Evolutionary conservation across 345 rosid genomes (phyloP).

Genomic region (Sapria himalayana): DNA sequence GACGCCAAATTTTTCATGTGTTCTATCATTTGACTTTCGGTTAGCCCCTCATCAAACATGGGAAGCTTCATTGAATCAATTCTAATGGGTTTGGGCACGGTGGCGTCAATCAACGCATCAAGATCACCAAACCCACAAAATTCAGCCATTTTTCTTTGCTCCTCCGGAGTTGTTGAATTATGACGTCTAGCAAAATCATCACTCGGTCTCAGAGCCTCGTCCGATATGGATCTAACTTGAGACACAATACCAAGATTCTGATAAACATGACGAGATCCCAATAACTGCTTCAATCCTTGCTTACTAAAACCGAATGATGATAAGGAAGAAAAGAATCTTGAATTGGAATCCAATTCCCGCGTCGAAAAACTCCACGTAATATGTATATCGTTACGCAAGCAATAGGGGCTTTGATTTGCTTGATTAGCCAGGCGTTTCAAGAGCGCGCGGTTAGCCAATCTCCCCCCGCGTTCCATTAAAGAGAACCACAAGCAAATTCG

Average conservation of each 20-base stretch:
- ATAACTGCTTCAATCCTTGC: conserved; percentile 15
- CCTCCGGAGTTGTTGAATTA: conserved; percentile 82
- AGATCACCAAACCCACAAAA: conserved; percentile 50
- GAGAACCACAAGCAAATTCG: no score
- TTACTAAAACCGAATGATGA: conserved; percentile 25
- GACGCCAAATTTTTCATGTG: conserved; percentile 67
- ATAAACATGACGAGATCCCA: conserved; percentile 6
- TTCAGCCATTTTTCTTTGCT: conserved; percentile 56
- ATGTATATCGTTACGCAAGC: no score
- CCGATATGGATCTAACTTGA: conserved; percentile 45
- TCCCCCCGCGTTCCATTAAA: conserved; percentile 88
- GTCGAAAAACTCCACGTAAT: no score
- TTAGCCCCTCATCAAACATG: conserved; percentile 69
- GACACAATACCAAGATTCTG: conserved; percentile 21
- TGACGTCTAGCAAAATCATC: conserved; percentile 92
- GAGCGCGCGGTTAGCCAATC: conserved; percentile 65
- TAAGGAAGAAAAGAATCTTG: conserved; percentile 61
- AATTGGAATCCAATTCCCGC: conserved; percentile 25
- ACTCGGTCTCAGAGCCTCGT: conserved; percentile 43
- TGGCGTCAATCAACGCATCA: conserved; percentile 56
- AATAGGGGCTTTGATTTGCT: conserved; percentile 28
- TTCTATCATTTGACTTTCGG: conserved; percentile 68
- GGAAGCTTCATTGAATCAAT: conserved; percentile 68
- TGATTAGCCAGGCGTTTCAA: conserved; percentile 40
- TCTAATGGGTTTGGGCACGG: conserved; percentile 94